Conservation (phyloP, 2,329 filamentous ascomycete genomes). For the Fusarium albidum region DNA sequence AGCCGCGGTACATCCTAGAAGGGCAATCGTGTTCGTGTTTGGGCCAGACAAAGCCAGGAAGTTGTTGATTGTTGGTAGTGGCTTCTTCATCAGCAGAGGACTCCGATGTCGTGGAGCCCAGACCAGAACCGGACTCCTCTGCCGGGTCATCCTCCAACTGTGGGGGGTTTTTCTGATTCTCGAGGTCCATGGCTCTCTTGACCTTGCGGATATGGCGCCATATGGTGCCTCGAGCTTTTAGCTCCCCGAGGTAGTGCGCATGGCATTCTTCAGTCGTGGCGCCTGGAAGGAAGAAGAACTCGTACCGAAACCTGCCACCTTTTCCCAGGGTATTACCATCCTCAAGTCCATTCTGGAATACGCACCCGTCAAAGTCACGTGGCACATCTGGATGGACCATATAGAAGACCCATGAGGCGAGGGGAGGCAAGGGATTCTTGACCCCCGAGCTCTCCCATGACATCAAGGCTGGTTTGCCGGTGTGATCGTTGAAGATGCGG, state of each 20-base stretch:
- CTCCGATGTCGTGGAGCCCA: no score
- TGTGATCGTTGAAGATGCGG: conserved; percentile 7
- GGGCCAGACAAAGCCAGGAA: conserved; percentile 14
- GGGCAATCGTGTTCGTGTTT: not conserved
- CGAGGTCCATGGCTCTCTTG: not conserved
- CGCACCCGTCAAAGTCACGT: conserved; percentile 2
- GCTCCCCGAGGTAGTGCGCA: conserved; percentile 3
- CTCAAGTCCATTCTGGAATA: not conserved
- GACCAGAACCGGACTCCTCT: no score
- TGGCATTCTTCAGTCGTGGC: conserved; percentile 7
- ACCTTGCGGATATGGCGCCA: conserved; percentile 14
- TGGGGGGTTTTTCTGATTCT: not conserved
- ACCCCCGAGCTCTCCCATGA: not conserved
- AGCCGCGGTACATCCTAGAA: conserved; percentile 3
- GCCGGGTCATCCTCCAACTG: not conserved
- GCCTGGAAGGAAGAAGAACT: conserved; percentile 7
- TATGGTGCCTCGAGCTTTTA: conserved; percentile 9
- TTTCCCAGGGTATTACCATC: not conserved
- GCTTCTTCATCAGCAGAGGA: not conserved
- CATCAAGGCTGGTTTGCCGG: not conserved
- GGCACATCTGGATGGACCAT: conserved; percentile 3
- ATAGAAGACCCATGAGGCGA: conserved; percentile 7
- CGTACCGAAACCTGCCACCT: not conserved
- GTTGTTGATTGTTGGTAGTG: conserved; percentile 1
- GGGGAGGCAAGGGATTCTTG: not conserved